Conservation (phyloP, 345 rosid species). For the Populus pruinosa region DNA sequence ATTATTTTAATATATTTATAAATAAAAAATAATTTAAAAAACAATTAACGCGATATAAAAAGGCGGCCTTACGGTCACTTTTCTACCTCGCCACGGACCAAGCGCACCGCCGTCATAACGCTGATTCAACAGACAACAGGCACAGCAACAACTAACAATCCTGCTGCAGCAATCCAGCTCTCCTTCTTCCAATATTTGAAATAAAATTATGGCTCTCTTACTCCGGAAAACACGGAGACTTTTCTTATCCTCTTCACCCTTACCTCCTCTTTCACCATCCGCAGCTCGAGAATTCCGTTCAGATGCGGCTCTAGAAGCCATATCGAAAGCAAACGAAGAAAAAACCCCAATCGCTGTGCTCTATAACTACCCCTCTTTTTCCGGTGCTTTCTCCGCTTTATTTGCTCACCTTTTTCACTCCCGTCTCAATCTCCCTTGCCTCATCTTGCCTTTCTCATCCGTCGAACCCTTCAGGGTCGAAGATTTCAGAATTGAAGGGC, state of each 20-base stretch:
- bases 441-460: constrained; percentile 74
- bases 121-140: neutral
- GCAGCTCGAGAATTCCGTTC: constrained; percentile 56
- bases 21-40: too few relatives aligned
- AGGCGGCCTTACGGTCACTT: neutral
- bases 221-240: constrained; percentile 5
- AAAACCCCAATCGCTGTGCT: constrained; percentile 52
- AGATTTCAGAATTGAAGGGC: constrained; percentile 47
- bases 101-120: neutral
- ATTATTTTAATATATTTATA: too few relatives aligned
- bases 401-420: constrained; percentile 77
- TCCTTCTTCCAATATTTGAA: neutral
- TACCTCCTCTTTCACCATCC: neutral
- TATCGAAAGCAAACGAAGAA: constrained; percentile 53
- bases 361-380: constrained; percentile 83
- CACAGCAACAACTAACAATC: neutral
- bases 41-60: too few relatives aligned
- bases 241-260: neutral
- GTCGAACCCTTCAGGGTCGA: constrained; percentile 60
- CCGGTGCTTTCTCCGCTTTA: constrained; percentile 83
- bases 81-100: neutral
- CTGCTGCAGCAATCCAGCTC: neutral
- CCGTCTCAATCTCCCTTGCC: constrained; percentile 56
- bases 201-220: constrained; percentile 9
- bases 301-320: constrained; percentile 74